These are phyloP conservation scores for Fusarium abutilonis DNA, from an alignment of 2,329 filamentous ascomycete genomes.

Conservation along the genomic window DNA sequence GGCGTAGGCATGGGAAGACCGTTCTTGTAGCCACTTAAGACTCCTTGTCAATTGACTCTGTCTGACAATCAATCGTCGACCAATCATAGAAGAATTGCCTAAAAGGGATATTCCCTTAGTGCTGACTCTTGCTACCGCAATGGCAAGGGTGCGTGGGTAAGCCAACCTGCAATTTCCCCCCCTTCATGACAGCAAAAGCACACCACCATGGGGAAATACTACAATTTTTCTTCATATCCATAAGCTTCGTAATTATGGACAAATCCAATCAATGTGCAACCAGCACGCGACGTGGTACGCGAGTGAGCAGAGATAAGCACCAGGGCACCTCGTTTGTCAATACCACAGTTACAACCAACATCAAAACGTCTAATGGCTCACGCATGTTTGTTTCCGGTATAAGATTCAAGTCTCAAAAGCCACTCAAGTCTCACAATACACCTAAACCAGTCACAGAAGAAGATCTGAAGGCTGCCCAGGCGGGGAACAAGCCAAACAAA, in stretches of 20 bases:
- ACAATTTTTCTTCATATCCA: no score
- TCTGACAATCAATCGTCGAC: not conserved
- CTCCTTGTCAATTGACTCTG: no score
- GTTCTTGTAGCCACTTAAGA: no score
- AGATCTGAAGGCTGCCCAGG: conserved; percentile 1
- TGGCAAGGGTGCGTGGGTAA: not conserved
- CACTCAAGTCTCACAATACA: not conserved
- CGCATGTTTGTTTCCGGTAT: not conserved
- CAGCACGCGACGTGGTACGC: not conserved
- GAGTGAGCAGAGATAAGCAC: conserved; percentile 8
- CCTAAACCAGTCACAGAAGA: not conserved
- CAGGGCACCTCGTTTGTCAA: conserved; percentile 17
- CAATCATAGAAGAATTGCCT: conserved; percentile 6
- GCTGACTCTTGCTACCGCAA: not conserved
- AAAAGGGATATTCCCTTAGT: conserved; percentile 1
- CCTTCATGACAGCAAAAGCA: not conserved
- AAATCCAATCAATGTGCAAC: not conserved
- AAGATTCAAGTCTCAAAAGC: not conserved
- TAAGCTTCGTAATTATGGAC: not conserved
- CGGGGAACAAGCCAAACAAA: not conserved
- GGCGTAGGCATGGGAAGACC: no score
- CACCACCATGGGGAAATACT: not conserved
- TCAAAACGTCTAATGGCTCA: not conserved
- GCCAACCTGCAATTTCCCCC: not conserved
- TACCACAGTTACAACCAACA: not conserved